These are phyloP conservation scores for Zea luxurians DNA, from an alignment of 176 grass and related monocot species.

Conservation along the genomic window DNA sequence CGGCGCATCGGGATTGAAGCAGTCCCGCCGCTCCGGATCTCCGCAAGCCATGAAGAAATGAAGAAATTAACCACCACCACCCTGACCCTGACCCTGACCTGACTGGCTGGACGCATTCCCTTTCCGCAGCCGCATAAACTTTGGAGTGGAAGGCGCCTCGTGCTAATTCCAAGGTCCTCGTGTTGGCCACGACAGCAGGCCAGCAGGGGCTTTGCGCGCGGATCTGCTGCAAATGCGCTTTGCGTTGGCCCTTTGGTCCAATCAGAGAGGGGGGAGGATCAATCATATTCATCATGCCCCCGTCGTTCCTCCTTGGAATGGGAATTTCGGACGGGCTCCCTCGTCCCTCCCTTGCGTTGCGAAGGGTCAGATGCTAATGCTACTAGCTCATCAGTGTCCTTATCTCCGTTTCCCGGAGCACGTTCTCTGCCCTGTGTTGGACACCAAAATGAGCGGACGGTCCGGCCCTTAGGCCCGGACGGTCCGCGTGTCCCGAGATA, in stretches of 20 bases:
- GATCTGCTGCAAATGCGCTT: not conserved
- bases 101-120: too few relatives aligned
- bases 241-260: conserved; percentile 4
- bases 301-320: not conserved
- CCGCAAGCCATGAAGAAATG: not conserved
- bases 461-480: too few relatives aligned
- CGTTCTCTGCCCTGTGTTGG: too few relatives aligned
- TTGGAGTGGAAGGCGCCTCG: conserved; percentile 21
- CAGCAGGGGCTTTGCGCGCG: too few relatives aligned
- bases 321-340: too few relatives aligned
- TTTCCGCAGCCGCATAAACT: too few relatives aligned
- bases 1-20: not conserved
- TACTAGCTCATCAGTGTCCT: too few relatives aligned
- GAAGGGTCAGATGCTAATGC: too few relatives aligned
- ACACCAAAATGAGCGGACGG: too few relatives aligned
- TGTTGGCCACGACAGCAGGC: not conserved
- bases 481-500: too few relatives aligned
- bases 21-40: conserved; percentile 23
- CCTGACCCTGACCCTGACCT: conserved; percentile 1
- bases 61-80: not conserved
- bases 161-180: conserved; percentile 39
- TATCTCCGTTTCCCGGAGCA: too few relatives aligned
- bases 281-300: not conserved
- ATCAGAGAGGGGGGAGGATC: not conserved
- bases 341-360: too few relatives aligned